Evolutionary conservation across 2,329 filamentous ascomycete genomes (phyloP), one percentile per base, ranked within the genome.

Genomic region (Didymella pinodella): DNA sequence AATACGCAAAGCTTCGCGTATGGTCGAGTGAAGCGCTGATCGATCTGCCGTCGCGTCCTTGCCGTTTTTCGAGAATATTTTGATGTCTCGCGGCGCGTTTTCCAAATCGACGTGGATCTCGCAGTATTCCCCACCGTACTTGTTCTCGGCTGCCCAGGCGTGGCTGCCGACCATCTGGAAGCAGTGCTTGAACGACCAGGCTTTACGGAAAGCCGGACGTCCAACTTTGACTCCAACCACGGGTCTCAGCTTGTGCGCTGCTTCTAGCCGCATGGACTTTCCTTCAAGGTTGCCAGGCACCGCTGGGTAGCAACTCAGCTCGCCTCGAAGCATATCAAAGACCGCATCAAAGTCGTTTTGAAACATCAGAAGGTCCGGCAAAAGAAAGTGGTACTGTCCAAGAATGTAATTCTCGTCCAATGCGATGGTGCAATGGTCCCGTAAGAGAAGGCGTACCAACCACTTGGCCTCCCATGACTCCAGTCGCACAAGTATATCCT

Each of bases 11-110:
- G 89, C 88, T 3, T 86, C 79, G 40, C 83, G 81, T 55, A 97
- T 87, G 1, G 83, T 83, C 2, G 83, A 82, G 38, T 90, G 87
- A 22, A 96, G 75, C 1, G 80, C 81, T 11, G 75, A 66, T 32
- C 90, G 85, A 73, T 96, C 93, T 50, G 79, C 72, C 0, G 92
- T 97, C 44, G 92, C 94, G 65, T 97, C 91, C 72, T 95, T 96
- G 57, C 93, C 92, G 68, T 92, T 95, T 73, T 97, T 97, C 10
- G 92, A 96, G 72, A 95, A 97, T 29, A 97, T 94, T 63, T 90
- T 88, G 28, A 96, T 86, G 47, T 82, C 84, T 0, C 83, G 71
- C 57, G 72, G 46, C 14, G 79, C 78, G 48, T 84, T 86, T 8
- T 80, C 79, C 7, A 91, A 78, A 69, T 96, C 87, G 38, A 97